Evolutionary conservation across 2,329 filamentous ascomycete genomes (phyloP).

Genomic region (Zasmidium cellare): DNA sequence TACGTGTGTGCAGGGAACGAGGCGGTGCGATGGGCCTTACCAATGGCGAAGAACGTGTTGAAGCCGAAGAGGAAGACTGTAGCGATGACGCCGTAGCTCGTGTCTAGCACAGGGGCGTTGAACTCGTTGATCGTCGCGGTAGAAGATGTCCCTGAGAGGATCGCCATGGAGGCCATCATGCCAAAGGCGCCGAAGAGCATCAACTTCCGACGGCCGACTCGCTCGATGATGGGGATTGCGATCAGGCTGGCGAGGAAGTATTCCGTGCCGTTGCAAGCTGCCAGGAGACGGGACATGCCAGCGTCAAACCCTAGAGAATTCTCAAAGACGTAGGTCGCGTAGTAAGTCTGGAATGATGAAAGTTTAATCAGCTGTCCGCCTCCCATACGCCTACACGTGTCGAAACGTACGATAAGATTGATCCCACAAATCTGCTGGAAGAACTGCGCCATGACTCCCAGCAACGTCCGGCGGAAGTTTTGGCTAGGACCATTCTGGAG

Average conservation of each 20-base stretch:
- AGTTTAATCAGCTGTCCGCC: too few species aligned
- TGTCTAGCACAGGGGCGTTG: constrained; percentile 9
- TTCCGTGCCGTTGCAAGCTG: constrained; percentile 53
- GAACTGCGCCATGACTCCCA: constrained; percentile 60
- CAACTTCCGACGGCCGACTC: constrained; percentile 52
- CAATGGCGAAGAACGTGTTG: constrained; percentile 65
- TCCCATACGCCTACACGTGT: too few species aligned
- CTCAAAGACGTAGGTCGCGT: constrained; percentile 39
- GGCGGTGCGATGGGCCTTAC: constrained; percentile 58
- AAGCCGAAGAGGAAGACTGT: constrained; percentile 65
- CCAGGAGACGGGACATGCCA: constrained; percentile 41
- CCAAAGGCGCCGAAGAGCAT: constrained; percentile 48
- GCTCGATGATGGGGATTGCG: constrained; percentile 66
- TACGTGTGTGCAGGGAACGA: too few species aligned
- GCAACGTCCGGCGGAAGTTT: constrained; percentile 63
- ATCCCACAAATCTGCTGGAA: constrained; percentile 63
- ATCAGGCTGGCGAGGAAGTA: constrained; percentile 53
- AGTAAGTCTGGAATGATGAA: constrained; percentile 42
- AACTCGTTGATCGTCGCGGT: constrained; percentile 27
- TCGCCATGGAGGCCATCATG: constrained; percentile 56
- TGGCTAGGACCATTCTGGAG: constrained; percentile 64
- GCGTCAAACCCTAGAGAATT: not conserved
- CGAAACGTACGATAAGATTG: constrained; percentile 35
- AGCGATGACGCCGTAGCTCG: not conserved
- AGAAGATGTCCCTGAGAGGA: constrained; percentile 44